These are phyloP conservation scores for Ricinus communis DNA, from an alignment of 345 rosid species.

Conservation along the genomic window DNA sequence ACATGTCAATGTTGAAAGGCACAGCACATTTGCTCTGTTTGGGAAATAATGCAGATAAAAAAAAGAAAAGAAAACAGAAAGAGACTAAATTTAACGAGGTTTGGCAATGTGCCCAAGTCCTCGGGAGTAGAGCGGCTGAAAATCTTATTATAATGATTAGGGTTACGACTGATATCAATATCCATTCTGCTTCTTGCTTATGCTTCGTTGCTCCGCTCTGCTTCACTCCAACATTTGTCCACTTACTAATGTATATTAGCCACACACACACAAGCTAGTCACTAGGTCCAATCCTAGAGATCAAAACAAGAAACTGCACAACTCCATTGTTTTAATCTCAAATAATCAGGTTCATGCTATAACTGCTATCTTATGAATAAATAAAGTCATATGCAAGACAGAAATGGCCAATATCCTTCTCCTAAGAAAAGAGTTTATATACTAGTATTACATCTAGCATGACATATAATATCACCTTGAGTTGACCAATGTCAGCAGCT, in stretches of 20 bases:
- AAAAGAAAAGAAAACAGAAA: too few species aligned
- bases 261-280: too few species aligned
- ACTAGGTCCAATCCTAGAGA: neutral
- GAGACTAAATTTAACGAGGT: too few species aligned
- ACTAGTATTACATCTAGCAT: neutral
- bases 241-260: too few species aligned
- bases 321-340: neutral
- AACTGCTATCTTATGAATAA: neutral
- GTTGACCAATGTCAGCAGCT: neutral
- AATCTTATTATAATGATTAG: too few species aligned
- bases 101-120: too few species aligned
- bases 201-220: too few species aligned
- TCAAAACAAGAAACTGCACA: neutral
- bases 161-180: too few species aligned
- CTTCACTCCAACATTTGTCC: too few species aligned
- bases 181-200: too few species aligned
- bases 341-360: neutral
- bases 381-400: too few species aligned
- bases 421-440: neutral
- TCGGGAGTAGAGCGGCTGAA: too few species aligned
- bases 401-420: neutral
- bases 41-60: neutral
- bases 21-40: neutral
- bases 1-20: neutral
- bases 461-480: conserved; percentile 2